Base-by-base conservation (phyloP, 257 asterid species). In the Capsicum pubescens region DNA sequence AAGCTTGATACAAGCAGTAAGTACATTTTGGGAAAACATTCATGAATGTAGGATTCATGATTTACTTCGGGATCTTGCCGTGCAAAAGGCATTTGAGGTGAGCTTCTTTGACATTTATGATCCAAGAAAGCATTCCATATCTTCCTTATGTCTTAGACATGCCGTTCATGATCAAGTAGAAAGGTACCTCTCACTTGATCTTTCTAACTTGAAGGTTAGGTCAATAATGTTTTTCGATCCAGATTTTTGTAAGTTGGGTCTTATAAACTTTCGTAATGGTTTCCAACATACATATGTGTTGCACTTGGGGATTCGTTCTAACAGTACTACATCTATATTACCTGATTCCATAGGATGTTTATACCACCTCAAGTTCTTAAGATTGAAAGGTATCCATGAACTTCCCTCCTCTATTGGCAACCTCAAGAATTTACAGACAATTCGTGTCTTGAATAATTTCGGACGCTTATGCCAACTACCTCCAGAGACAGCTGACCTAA, bases 51-150 rank as follows among this genome's bases (percentile, higher is more conserved):
- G 55, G 56, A 59, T 80, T 12, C 83, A 80, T 39, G 83, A 80
- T 80, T 71, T 80, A 54, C 56, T 80, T 17, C 83, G 83, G 7
- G 71, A 80, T 80, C 83, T 80, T 80, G 83, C 83, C 17, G 11
- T 80, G 3, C 7, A 58, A 80, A 59, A 80, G 63, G 68, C 83
- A 44, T 12, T 11, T 9, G 67, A 80, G 71, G 70, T 80, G 8
- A 80, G 17, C n/a, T 58, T 80, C 19, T 58, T 56, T 59, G 56
- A 57, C 70, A 58, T 58, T 39, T 80, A 32, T 36, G 35, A 21
- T 39, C 83, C 32, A 0, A 35, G 12, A 21, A 58, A 80, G 3
- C 13, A 56, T 8, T 80, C 56, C 14, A 21, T 21, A 63, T 63
- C 69, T 39, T 10, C 16, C 36, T 21, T 61, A 21, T 63, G 15